phyloP scores from a whole-genome alignment of 441 rosid genomes.

The Heliophila coronopifolia region DNA sequence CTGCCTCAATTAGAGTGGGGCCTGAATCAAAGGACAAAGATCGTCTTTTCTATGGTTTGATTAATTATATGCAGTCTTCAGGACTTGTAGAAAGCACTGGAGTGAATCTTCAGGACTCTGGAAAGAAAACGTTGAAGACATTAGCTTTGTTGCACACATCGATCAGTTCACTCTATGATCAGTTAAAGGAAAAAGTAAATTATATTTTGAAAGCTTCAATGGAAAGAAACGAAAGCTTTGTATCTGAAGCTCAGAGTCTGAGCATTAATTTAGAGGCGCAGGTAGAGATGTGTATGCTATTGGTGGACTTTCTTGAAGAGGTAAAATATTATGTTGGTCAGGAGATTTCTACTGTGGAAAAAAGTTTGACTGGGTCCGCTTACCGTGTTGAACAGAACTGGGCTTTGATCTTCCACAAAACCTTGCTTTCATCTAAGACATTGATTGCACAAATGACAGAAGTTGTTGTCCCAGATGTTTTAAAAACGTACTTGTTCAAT shows the following conservation, averaged over 20 bases:
- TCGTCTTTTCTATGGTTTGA: slow-evolving; percentile 66
- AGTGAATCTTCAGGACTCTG: slow-evolving; percentile 33
- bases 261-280: slow-evolving; percentile 69
- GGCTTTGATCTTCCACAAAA: slow-evolving; percentile 58
- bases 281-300: slow-evolving; percentile 71
- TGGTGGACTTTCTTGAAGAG: slow-evolving; percentile 60
- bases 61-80: slow-evolving; percentile 67
- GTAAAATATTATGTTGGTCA: slow-evolving; percentile 43
- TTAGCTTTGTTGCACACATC: slow-evolving; percentile 53
- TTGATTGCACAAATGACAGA: slow-evolving; percentile 70
- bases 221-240: slow-evolving; percentile 33
- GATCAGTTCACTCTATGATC: slow-evolving; percentile 56
- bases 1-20: slow-evolving; percentile 57
- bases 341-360: slow-evolving; percentile 35
- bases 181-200: slow-evolving; percentile 48
- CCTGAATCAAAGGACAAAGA: slow-evolving; percentile 78
- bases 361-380: slow-evolving; percentile 32
- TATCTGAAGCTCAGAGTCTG: slow-evolving; percentile 41
- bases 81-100: slow-evolving; percentile 47
- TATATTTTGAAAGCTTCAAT: slow-evolving; percentile 38
- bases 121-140: slow-evolving; percentile 63
- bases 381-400: slow-evolving; percentile 44
- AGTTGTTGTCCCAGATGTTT: slow-evolving; percentile 56
- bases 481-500: slow-evolving; percentile 65
- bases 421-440: slow-evolving; percentile 51